phyloP scores from a whole-genome alignment of 2,329 filamentous ascomycete genomes.

The Botryotinia calthae region DNA sequence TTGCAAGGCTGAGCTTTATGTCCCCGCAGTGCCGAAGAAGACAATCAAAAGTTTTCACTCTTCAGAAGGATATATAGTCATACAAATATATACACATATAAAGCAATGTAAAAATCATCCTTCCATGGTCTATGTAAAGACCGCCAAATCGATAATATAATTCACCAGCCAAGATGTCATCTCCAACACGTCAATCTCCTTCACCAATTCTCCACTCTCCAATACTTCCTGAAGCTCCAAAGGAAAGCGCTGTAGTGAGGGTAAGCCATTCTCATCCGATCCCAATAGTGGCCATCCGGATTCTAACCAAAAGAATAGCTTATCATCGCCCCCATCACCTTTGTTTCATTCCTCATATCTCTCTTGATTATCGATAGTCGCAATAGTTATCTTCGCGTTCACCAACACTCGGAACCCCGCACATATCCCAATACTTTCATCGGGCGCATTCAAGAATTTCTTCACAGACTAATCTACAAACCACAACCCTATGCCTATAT shows the following conservation, averaged over 20 bases:
- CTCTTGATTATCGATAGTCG: constrained; percentile 35
- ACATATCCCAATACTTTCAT: constrained; percentile 23
- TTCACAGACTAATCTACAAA: constrained; percentile 31
- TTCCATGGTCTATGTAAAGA: neutral
- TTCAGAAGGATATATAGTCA: neutral
- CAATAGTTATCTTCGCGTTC: constrained; percentile 29
- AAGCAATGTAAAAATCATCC: neutral
- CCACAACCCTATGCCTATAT: constrained; percentile 32
- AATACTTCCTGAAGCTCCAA: constrained; percentile 27
- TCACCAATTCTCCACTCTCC: constrained; percentile 15
- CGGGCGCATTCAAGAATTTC: constrained; percentile 22
- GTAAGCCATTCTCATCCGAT: constrained; percentile 23
- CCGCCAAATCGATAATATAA: neutral
- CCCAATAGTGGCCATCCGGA: neutral
- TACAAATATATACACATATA: neutral
- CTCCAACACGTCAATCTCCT: constrained; percentile 13
- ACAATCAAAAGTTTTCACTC: neutral
- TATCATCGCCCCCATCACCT: constrained; percentile 37
- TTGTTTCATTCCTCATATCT: constrained; percentile 39
- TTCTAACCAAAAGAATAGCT: constrained; percentile 27
- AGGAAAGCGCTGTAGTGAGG: constrained; percentile 32
- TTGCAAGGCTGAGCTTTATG: constrained; percentile 1
- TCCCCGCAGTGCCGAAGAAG: neutral
- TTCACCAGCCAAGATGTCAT: neutral
- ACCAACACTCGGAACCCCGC: constrained; percentile 21